Conservation (phyloP, 2,329 filamentous ascomycete species). For the Cryphonectria naterciae region DNA sequence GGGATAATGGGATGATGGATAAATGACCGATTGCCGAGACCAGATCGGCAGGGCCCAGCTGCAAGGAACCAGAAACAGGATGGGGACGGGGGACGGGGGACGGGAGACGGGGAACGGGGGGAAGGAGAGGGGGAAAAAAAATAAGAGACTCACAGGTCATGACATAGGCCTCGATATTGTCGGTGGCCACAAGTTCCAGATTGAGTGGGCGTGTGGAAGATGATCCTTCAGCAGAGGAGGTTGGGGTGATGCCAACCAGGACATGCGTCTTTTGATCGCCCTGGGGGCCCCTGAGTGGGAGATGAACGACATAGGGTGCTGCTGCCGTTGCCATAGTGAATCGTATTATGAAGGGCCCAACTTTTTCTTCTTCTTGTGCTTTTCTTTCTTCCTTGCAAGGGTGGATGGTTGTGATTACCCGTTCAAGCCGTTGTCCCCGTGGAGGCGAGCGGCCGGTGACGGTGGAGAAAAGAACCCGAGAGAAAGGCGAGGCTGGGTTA, state of each 20-base stretch:
- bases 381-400: background rate
- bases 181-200: slow-evolving; percentile 26
- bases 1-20: background rate
- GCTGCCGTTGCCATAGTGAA: slow-evolving; percentile 6
- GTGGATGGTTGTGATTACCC: background rate
- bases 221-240: slow-evolving; percentile 4
- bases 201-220: slow-evolving; percentile 14
- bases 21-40: slow-evolving; percentile 18
- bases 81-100: slow-evolving; percentile 1
- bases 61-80: slow-evolving; percentile 20
- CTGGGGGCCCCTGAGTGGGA: slow-evolving; percentile 3
- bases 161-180: slow-evolving; percentile 22
- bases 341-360: background rate
- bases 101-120: background rate
- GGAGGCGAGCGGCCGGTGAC: background rate
- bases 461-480: background rate
- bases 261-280: slow-evolving; percentile 13
- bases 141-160: slow-evolving; percentile 19
- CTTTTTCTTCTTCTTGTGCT: background rate
- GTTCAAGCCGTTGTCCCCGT: background rate
- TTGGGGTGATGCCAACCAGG: slow-evolving; percentile 23
- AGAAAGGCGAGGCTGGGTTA: no score
- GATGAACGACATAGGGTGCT: background rate
- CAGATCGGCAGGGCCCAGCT: slow-evolving; percentile 22
- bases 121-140: background rate